A percentile compares a stretch with the other conserved stretches of the same genome.
Conservation (phyloP, 805 yeast species). For the Zygosaccharomyces rouxii region DNA sequence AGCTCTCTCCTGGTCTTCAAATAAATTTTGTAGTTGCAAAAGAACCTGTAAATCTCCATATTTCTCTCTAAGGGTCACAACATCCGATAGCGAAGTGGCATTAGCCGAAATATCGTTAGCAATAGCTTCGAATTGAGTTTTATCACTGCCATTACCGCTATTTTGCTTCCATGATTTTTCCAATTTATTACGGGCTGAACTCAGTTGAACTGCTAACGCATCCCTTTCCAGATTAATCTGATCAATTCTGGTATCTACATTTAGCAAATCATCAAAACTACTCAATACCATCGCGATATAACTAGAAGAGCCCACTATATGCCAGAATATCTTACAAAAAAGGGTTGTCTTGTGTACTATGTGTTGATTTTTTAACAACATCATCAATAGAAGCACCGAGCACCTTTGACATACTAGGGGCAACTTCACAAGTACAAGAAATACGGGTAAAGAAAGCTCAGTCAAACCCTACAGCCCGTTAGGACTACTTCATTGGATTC, state of each 20-base stretch:
- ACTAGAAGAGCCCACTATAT: not conserved
- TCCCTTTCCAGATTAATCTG: constrained; percentile 24
- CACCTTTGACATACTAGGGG: not conserved
- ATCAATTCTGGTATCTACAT: constrained; percentile 27
- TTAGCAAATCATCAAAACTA: constrained; percentile 22
- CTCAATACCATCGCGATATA: constrained; percentile 5
- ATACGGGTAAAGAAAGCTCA: not conserved
- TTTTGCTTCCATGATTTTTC: constrained; percentile 5
- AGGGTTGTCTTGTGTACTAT: not conserved
- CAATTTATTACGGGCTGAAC: constrained; percentile 13
- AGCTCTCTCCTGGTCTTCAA: constrained; percentile 9
- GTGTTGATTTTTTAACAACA: not conserved
- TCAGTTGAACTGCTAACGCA: constrained; percentile 18
- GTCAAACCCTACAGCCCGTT: too few species aligned
- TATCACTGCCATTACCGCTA: constrained; percentile 13
- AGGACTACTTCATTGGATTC: not conserved
- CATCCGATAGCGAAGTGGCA: constrained; percentile 13
- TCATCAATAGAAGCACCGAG: not conserved
- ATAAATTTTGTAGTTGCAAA: constrained; percentile 13
- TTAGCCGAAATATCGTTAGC: constrained; percentile 21
- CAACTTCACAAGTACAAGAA: not conserved
- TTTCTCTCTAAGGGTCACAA: constrained; percentile 17
- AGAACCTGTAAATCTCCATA: constrained; percentile 26
- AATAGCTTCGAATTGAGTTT: constrained; percentile 15
- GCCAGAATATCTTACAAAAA: not conserved